Percentiles rank a stretch among this genome's conserved stretches.
These are phyloP conservation scores for Sporothrix brunneoviolacea DNA, from an alignment of 2,329 filamentous ascomycete species.

Conservation along the genomic window DNA sequence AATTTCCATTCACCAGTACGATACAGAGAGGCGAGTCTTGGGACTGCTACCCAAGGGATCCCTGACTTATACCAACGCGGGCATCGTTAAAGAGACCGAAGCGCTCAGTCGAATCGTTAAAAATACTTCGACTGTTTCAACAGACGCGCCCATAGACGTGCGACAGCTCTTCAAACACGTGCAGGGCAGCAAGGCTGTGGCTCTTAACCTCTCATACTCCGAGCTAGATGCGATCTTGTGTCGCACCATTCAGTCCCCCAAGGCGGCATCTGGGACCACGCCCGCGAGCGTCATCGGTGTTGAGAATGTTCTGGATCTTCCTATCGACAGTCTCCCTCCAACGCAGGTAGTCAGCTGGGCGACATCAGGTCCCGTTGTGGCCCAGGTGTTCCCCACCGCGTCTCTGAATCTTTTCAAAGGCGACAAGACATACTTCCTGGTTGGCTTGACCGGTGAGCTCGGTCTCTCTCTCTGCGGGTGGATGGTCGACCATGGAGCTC, in stretches of 20 bases:
- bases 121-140: not conserved
- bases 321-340: not conserved
- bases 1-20: conserved; percentile 7
- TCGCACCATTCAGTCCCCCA: not conserved
- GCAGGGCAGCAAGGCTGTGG: not conserved
- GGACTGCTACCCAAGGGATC: conserved; percentile 9
- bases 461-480: conserved; percentile 42
- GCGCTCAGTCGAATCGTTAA: conserved; percentile 6
- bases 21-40: conserved; percentile 10
- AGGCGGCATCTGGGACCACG: too few species aligned
- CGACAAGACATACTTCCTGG: conserved; percentile 43
- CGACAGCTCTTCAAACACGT: not conserved
- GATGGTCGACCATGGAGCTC: conserved; percentile 43
- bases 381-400: conserved; percentile 26
- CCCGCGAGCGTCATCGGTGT: conserved; percentile 7
- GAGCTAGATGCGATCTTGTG: not conserved
- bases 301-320: not conserved
- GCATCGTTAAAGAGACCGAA: conserved; percentile 3
- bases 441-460: conserved; percentile 47
- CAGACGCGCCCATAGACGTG: not conserved
- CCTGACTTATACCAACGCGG: conserved; percentile 4
- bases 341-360: conserved; percentile 10
- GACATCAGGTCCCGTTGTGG: not conserved
- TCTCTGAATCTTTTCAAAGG: conserved; percentile 29
- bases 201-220: conserved; percentile 1